Evolutionary conservation across 805 yeast genomes (phyloP).

Genomic region (Yarrowia yakushimensis): DNA sequence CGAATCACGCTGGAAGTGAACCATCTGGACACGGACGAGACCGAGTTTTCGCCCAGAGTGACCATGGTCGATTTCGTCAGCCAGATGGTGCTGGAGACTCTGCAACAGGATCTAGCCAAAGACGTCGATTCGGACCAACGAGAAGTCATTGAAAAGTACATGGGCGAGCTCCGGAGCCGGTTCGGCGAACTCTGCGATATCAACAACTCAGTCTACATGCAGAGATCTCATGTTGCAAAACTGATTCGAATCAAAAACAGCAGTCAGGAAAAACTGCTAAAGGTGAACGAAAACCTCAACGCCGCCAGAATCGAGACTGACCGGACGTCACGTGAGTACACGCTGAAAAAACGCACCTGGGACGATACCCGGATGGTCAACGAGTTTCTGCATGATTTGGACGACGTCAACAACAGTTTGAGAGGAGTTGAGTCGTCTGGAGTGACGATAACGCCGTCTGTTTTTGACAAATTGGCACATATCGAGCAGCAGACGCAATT

Average conservation of each 20-base stretch:
- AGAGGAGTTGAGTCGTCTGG: background rate
- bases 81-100: background rate
- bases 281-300: background rate
- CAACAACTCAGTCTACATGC: background rate
- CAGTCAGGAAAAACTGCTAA: background rate
- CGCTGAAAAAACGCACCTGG: background rate
- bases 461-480: background rate
- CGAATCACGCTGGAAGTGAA: background rate
- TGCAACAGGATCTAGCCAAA: background rate
- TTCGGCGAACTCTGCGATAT: background rate
- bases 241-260: background rate
- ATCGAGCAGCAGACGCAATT: slow-evolving; percentile 8
- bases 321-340: background rate
- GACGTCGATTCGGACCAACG: background rate
- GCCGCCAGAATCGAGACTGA: background rate
- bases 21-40: background rate
- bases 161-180: background rate
- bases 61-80: slow-evolving; percentile 7
- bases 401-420: slow-evolving; percentile 3
- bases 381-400: slow-evolving; percentile 13
- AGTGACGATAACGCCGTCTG: background rate
- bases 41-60: background rate
- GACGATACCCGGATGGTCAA: background rate
- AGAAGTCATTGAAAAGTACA: background rate
- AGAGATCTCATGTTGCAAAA: background rate